Conservation (phyloP, 768 basidiomycete species). For the Clathrus columnatus region DNA sequence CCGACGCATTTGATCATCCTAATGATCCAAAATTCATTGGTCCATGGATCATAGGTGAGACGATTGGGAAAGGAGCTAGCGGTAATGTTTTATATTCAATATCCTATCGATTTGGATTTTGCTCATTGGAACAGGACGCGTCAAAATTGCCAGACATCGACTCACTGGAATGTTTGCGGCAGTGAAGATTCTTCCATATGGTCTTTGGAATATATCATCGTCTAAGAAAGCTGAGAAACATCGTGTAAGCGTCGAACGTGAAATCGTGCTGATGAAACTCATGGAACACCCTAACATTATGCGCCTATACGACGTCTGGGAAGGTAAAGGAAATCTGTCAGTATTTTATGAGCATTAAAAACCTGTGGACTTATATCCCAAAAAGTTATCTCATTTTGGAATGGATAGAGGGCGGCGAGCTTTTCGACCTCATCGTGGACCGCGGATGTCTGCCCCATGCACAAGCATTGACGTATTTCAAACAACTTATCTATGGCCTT, state of each 20-base stretch:
- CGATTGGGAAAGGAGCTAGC: conserved; percentile 88
- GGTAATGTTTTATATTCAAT: conserved; percentile 29
- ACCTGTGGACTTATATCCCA: background rate
- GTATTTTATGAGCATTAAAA: conserved; percentile 9
- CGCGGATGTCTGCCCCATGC: conserved; percentile 68
- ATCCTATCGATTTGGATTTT: background rate
- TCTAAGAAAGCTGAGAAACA: conserved; percentile 72
- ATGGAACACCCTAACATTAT: conserved; percentile 98
- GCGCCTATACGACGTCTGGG: conserved; percentile 92
- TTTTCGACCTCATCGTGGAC: conserved; percentile 94
- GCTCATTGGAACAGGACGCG: conserved; percentile 39
- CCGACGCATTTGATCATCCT: conserved; percentile 67
- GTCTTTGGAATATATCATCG: conserved; percentile 66
- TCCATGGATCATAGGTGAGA: conserved; percentile 89
- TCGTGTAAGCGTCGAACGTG: conserved; percentile 80
- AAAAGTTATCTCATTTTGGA: conserved; percentile 77
- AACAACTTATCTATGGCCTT: conserved; percentile 90
- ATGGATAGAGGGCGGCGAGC: conserved; percentile 92
- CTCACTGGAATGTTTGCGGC: conserved; percentile 87
- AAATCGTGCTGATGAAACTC: conserved; percentile 99
- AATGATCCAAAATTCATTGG: conserved; percentile 83
- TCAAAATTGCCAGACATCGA: conserved; percentile 85
- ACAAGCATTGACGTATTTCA: conserved; percentile 88
- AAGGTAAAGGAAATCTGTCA: conserved; percentile 76
- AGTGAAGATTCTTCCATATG: conserved; percentile 88